Evolutionary conservation across 495 filamentous ascomycete genomes (phyloP).

Genomic region (Aspergillus coremiiformis): DNA sequence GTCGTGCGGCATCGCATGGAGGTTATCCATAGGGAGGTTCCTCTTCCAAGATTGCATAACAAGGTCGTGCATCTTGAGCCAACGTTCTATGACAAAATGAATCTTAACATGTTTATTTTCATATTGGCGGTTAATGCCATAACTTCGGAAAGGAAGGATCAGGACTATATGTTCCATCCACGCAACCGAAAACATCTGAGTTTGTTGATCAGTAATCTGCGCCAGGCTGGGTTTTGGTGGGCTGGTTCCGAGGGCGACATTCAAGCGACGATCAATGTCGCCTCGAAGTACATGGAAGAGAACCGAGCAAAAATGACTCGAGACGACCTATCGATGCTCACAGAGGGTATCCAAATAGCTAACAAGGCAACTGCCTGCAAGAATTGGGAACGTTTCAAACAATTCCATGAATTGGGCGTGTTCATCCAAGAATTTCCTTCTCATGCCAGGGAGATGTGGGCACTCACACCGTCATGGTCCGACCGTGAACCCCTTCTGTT

Average conservation of each 20-base stretch:
- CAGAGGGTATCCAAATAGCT: constrained; percentile 55
- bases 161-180: constrained; percentile 83
- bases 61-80: constrained; percentile 68
- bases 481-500: constrained; percentile 34
- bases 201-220: constrained; percentile 66
- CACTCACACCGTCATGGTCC: constrained; percentile 41
- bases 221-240: constrained; percentile 88
- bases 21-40: constrained; percentile 56
- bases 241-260: constrained; percentile 68
- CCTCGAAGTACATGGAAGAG: constrained; percentile 55
- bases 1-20: constrained; percentile 73
- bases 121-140: constrained; percentile 78
- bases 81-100: constrained; percentile 74
- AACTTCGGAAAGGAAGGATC: constrained; percentile 75
- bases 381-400: constrained; percentile 58
- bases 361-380: constrained; percentile 47
- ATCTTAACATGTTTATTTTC: constrained; percentile 76
- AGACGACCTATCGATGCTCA: constrained; percentile 54
- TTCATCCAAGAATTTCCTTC: constrained; percentile 54
- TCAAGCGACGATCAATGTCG: constrained; percentile 51
- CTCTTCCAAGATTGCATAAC: constrained; percentile 63
- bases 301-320: constrained; percentile 42
- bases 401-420: constrained; percentile 70
- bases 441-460: constrained; percentile 51
- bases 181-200: constrained; percentile 57